Conservation (phyloP, 371 early-diverging fungal species). For the Actinomucor elegans region DNA sequence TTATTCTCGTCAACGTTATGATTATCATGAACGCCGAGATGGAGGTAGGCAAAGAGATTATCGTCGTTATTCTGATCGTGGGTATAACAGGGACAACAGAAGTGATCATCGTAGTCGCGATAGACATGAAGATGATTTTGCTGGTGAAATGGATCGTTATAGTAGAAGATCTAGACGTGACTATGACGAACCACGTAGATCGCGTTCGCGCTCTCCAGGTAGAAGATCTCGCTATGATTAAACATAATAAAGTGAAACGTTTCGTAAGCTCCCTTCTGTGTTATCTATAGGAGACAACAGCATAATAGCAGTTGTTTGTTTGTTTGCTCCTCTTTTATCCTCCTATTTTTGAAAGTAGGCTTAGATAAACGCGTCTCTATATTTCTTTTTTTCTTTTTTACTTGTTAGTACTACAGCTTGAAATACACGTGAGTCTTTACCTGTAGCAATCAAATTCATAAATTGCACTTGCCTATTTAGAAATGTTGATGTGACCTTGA, state of each 20-base stretch:
- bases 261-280: no score
- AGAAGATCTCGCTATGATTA: slow-evolving; percentile 26
- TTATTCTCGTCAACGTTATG: slow-evolving; percentile 49
- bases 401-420: no score
- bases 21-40: slow-evolving; percentile 52
- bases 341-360: not conserved
- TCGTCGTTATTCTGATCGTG: slow-evolving; percentile 52
- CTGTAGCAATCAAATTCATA: no score
- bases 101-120: slow-evolving; percentile 29
- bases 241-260: no score
- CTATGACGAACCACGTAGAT: slow-evolving; percentile 26
- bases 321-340: no score
- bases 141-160: slow-evolving; percentile 35
- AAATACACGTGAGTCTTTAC: no score
- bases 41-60: slow-evolving; percentile 56
- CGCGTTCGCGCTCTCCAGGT: slow-evolving; percentile 29
- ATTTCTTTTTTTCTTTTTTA: slow-evolving; percentile 3
- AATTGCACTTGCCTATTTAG: no score
- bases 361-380: no score
- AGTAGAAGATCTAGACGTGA: slow-evolving; percentile 36
- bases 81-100: slow-evolving; percentile 36
- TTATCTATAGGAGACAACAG: no score
- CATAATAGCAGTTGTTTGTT: no score
- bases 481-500: no score
- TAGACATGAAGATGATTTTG: slow-evolving; percentile 32